phyloP scores from a whole-genome alignment of 306 rosid species.

The Cucumis hystrix region DNA sequence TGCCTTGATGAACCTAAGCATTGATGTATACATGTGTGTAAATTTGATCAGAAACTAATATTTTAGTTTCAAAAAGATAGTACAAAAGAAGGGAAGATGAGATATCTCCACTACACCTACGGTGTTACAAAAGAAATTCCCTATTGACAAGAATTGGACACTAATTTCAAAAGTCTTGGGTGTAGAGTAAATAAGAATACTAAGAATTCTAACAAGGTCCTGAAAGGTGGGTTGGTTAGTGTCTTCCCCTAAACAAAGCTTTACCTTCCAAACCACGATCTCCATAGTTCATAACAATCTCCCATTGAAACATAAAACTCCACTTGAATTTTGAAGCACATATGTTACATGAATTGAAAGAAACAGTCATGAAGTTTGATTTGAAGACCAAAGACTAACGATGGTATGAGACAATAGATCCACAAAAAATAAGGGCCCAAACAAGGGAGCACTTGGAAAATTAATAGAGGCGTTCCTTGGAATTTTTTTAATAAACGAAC shows the following conservation, averaged over 20 bases:
- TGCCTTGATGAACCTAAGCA: not conserved
- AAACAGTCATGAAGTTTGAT: not conserved
- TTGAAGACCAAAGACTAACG: not conserved
- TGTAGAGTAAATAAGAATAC: not conserved
- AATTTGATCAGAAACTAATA: not conserved
- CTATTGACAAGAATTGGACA: not conserved
- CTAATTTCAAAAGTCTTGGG: not conserved
- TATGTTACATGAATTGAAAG: not conserved
- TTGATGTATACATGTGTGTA: not conserved
- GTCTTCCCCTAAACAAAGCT: not conserved
- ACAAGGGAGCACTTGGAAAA: not conserved
- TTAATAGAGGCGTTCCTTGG: not conserved
- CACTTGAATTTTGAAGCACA: not conserved
- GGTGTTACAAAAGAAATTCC: not conserved
- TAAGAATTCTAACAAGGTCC: not conserved
- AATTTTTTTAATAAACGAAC: not conserved
- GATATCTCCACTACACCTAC: not conserved
- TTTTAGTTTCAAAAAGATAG: not conserved
- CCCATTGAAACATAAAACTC: not conserved
- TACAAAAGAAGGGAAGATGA: not conserved
- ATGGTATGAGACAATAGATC: not conserved
- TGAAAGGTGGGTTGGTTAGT: not conserved
- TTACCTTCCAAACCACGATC: not conserved
- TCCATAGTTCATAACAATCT: not conserved
- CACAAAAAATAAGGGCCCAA: not conserved